Base-by-base conservation (phyloP, 2,329 filamentous ascomycete species). In the Sporothrix humicola region DNA sequence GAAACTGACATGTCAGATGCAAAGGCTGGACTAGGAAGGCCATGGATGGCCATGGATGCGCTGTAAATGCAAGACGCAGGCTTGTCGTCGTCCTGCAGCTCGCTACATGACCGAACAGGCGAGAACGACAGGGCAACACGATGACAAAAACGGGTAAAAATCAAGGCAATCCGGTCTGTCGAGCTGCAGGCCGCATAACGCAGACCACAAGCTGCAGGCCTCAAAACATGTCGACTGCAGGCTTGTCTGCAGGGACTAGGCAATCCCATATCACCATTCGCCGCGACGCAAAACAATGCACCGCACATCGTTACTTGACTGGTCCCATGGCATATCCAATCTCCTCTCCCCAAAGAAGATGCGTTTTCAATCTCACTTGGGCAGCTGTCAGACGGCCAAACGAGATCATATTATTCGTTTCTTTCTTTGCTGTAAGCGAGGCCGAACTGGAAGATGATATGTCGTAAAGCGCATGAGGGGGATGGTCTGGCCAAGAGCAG, bases 1-100 rank as follows among this genome's bases (percentile, higher is more conserved):
- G 15, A 44, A 63, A 63, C 6, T 63, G 58, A 63, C 58, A 10
- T 20, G 58, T 63, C 58, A 44, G 26, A 44, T 63, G 37, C 37
- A 10, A n/a, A 37, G 17, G 56, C 56, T 9, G 26, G 26, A 8
- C 26, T 59, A 63, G 58, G 58, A 61, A 42, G 58, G 58, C 58
- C 17, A 26, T 26, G 23, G 23, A 37, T 37, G 31, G 31, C 37
- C 7, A 37, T 58, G 17, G 58, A 63, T 63, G 58, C 58, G 58
- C 31, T 63, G 58, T 44, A 63, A 44, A 44, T 44, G 58, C 58
- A 37, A 23, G 54, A 58, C 20, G 50, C 12, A 12, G 15, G 50
- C 50, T 15, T 6, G 50, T n/a, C 6, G 12, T 20, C 13, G 52
- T 26, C 7, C 31, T 37, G 31, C 31, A 37, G 31, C 31, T 7